These are phyloP conservation scores for Pleochaeta shiraiana DNA, from an alignment of 2,329 filamentous ascomycete genomes.

Conservation along the genomic window DNA sequence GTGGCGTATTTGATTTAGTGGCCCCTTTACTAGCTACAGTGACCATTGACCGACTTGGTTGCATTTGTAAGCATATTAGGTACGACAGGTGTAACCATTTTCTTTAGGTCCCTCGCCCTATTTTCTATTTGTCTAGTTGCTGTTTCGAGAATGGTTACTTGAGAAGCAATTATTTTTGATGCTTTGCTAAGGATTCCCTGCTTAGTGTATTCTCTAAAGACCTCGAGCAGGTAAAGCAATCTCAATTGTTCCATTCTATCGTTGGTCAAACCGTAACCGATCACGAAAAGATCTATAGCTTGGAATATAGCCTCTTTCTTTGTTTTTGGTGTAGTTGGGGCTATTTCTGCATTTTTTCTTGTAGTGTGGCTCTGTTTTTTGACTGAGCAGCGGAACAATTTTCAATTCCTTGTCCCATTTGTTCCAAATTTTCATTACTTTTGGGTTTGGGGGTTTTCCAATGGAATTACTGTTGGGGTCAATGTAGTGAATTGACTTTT, in stretches of 20 bases:
- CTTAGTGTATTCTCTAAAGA: neutral
- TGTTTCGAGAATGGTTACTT: neutral
- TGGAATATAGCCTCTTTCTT: neutral
- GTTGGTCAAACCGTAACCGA: neutral
- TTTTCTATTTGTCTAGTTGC: neutral
- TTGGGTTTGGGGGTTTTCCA: neutral
- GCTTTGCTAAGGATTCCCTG: neutral
- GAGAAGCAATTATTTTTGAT: neutral
- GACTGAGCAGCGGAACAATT: neutral
- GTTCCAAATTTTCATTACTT: neutral
- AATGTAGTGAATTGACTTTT: neutral
- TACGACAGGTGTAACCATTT: neutral
- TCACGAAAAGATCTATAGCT: neutral
- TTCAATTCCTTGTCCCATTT: neutral
- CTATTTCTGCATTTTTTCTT: neutral
- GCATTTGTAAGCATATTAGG: neutral
- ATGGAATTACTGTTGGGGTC: neutral
- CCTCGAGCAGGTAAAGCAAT: neutral
- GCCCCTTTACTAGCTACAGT: neutral
- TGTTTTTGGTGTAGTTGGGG: neutral
- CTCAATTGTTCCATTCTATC: neutral
- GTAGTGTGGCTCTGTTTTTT: neutral
- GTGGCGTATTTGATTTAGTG: neutral
- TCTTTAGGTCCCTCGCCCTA: neutral
- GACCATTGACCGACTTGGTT: neutral